These are phyloP conservation scores for Megacollybia marginata DNA, from an alignment of 768 basidiomycete genomes.

Conservation along the genomic window DNA sequence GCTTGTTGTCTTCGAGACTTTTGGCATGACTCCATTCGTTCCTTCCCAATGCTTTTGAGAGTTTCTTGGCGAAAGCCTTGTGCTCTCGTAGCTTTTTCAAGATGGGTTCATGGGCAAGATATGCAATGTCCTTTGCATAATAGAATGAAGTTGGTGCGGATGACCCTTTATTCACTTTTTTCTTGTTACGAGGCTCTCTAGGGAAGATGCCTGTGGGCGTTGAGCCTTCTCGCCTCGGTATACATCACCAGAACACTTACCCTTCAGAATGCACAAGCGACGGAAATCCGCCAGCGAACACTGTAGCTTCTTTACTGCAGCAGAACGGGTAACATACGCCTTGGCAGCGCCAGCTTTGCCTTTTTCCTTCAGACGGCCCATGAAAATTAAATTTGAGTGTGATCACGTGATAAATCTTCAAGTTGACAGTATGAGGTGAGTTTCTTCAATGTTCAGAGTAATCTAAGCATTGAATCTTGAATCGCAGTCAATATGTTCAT, in stretches of 20 bases:
- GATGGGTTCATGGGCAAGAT: conserved; percentile 94
- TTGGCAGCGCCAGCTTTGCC: conserved; percentile 90
- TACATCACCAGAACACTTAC: conserved; percentile 31
- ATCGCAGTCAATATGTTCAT: conserved; percentile 86
- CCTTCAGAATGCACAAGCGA: conserved; percentile 94
- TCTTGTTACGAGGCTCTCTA: conserved; percentile 86
- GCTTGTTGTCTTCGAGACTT: conserved; percentile 88
- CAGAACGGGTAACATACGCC: conserved; percentile 84
- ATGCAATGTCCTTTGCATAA: conserved; percentile 96
- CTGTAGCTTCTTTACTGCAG: conserved; percentile 92
- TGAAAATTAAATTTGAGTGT: conserved; percentile 16
- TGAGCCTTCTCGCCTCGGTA: background rate
- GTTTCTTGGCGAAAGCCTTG: conserved; percentile 96
- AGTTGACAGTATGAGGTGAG: conserved; percentile 29
- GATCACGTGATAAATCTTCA: background rate
- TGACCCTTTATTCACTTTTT: conserved; percentile 95
- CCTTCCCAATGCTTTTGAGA: conserved; percentile 85
- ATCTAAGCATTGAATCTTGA: background rate
- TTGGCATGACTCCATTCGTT: conserved; percentile 96
- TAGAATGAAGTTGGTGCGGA: conserved; percentile 97
- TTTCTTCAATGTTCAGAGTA: background rate
- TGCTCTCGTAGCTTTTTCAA: conserved; percentile 91
- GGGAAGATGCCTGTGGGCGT: conserved; percentile 80
- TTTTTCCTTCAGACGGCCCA: conserved; percentile 78
- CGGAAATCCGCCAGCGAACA: conserved; percentile 96